Base-by-base conservation (phyloP, 2,329 filamentous ascomycete species). In the Stemphylium lycopersici region DNA sequence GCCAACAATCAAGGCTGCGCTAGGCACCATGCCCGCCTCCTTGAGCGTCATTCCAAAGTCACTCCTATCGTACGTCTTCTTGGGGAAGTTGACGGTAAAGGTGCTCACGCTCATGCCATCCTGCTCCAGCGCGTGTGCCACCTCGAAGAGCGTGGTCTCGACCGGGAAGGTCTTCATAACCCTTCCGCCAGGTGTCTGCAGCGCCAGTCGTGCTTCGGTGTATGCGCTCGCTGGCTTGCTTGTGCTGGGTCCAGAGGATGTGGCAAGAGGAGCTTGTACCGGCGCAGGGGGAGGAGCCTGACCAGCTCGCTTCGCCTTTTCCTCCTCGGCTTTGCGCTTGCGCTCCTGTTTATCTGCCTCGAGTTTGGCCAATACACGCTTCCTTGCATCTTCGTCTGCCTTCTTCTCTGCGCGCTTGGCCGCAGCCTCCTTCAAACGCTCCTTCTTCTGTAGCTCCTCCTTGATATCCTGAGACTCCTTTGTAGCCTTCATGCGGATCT, bases 261-360 rank as follows among this genome's bases (percentile, higher is more conserved):
- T 77, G n/a, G 81, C 71, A 5, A 58, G 76, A 11, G 82, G 75
- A 1, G 81, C 70, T 20, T 78, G 77, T 20, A 84, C 77, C 3
- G 81, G 74, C 22, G 81, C 69, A 13, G 79, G 76, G 16, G 84
- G 81, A 20, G 79, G 73, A 13, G 80, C 78, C 48, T 85, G 81
- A n/a, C 93, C 93, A 63, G 92, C 90, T n/a, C 93, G 85, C 50
- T 86, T 85, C 0, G 93, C 93, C 78, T 93, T 96, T 66, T 91
- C 90, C 52, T 86, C 82, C 69, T 96, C 95, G 3, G 91, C 88
- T 74, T 95, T 96, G 61, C 89, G 83, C 61, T 90, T 87, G 48
- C 95, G 87, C 68, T 93, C 92, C 65, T 91, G 90, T 81, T 96
- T 97, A 79, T 98, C 93, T 12, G 90, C 93, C 65, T 95, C 93